These are phyloP conservation scores for Spizellomyces sp. DNA, from an alignment of 192 early-diverging fungal species.

Conservation along the genomic window DNA sequence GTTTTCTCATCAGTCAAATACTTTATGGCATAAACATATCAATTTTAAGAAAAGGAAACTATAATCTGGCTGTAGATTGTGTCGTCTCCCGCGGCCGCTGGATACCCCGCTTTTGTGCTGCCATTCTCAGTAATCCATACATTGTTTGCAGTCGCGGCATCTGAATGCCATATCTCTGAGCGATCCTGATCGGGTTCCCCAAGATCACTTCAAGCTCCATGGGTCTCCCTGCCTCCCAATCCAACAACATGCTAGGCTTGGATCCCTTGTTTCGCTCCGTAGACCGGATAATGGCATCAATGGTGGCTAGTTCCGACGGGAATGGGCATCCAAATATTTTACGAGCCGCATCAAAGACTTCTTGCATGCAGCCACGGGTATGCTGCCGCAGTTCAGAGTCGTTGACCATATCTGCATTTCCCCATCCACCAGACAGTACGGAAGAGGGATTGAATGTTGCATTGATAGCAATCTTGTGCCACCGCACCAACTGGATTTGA, in stretches of 20 bases:
- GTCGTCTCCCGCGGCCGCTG: conserved; percentile 8
- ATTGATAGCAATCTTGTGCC: conserved; percentile 41
- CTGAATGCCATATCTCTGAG: conserved; percentile 36
- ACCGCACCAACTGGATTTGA: conserved; percentile 30
- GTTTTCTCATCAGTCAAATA: too few species aligned
- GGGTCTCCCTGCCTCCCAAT: conserved; percentile 47
- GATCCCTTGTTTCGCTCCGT: conserved; percentile 24
- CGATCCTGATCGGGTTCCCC: conserved; percentile 49
- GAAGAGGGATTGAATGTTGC: conserved; percentile 40
- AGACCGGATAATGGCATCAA: conserved; percentile 38
- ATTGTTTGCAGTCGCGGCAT: conserved; percentile 53
- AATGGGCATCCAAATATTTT: conserved; percentile 10
- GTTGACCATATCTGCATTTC: conserved; percentile 24
- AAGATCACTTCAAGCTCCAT: conserved; percentile 64
- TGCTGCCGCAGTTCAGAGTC: conserved; percentile 12
- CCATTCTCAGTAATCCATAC: conserved; percentile 51
- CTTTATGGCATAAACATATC: too few species aligned
- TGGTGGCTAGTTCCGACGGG: conserved; percentile 28
- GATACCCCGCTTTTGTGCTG: conserved; percentile 24
- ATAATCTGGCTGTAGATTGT: not conserved
- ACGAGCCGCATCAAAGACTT: conserved; percentile 24
- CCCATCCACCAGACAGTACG: conserved; percentile 26
- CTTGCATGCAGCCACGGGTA: conserved; percentile 28
- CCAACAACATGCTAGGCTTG: conserved; percentile 65
- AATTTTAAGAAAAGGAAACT: too few species aligned